Percentiles rank a stretch among this genome's conserved stretches.
phyloP scores from a whole-genome alignment of 2,329 filamentous ascomycete genomes.

The Aspergillus quadrilineatus region DNA sequence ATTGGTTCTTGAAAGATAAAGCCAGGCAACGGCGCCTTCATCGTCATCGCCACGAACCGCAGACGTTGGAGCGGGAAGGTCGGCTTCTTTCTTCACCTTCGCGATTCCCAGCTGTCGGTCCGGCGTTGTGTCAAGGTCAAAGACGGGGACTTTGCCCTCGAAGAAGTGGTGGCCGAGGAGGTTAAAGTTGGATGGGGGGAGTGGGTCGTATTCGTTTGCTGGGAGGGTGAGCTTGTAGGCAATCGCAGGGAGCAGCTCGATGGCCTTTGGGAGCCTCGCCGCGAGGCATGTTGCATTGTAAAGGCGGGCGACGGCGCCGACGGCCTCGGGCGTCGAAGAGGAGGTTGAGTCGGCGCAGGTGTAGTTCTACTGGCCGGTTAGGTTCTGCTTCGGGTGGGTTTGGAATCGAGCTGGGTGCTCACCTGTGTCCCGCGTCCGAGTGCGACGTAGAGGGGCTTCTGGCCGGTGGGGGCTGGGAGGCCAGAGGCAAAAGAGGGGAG shows the following conservation, averaged over 20 bases:
- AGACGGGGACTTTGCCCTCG: conserved; percentile 68
- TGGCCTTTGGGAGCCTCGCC: conserved; percentile 65
- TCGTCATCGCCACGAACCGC: conserved; percentile 56
- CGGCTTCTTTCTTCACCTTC: conserved; percentile 61
- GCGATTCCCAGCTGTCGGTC: conserved; percentile 53
- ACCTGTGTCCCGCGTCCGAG: conserved; percentile 75
- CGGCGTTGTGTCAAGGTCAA: conserved; percentile 67
- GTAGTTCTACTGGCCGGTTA: conserved; percentile 70
- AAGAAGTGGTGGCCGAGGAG: conserved; percentile 83
- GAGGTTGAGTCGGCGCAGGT: conserved; percentile 68
- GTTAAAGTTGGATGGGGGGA: conserved; percentile 57
- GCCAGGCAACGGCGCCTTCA: conserved; percentile 73
- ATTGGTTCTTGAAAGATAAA: conserved; percentile 61
- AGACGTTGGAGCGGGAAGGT: conserved; percentile 61
- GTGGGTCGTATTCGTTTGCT: conserved; percentile 31
- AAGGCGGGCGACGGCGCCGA: conserved; percentile 77
- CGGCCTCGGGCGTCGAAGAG: conserved; percentile 60
- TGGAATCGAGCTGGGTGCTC: conserved; percentile 16
- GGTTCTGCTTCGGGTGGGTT: background rate
- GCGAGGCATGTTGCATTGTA: conserved; percentile 85
- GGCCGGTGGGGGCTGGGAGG: conserved; percentile 61
- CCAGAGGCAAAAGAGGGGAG: conserved; percentile 54
- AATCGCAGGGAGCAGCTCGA: conserved; percentile 64
- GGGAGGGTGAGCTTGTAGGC: conserved; percentile 66
- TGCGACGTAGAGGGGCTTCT: conserved; percentile 72